phyloP scores from a whole-genome alignment of 2,329 filamentous ascomycete genomes.

The Claviceps quebecensis region DNA sequence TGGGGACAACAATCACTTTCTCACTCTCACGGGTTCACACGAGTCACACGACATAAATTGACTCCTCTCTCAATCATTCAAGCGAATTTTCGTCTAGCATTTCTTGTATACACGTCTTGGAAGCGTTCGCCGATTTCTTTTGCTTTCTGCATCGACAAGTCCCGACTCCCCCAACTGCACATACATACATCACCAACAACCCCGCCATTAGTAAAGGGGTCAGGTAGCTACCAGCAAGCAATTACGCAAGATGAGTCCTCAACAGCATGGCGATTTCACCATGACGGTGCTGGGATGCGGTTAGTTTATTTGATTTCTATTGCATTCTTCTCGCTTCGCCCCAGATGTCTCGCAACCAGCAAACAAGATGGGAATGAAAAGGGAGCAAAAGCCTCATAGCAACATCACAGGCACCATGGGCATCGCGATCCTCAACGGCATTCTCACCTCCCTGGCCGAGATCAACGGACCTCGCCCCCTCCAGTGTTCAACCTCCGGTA shows the following conservation, averaged over 20 bases:
- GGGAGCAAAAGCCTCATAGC: neutral
- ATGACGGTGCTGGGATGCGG: conserved; percentile 73
- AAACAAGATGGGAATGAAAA: neutral
- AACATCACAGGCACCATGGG: conserved; percentile 58
- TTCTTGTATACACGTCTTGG: neutral
- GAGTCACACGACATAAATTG: neutral
- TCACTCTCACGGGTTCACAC: neutral
- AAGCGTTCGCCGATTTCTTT: neutral
- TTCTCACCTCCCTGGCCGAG: conserved; percentile 54
- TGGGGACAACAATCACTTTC: neutral
- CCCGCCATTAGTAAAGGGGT: neutral
- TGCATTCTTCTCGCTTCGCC: neutral
- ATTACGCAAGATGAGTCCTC: conserved; percentile 4
- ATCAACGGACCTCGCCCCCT: conserved; percentile 32
- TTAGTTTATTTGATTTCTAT: conserved; percentile 25
- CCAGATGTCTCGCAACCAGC: neutral
- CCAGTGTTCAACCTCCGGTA: conserved; percentile 27
- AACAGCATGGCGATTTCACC: conserved; percentile 42
- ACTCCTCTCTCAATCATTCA: neutral
- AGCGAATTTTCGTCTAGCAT: neutral
- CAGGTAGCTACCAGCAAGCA: neutral
- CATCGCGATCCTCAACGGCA: conserved; percentile 68
- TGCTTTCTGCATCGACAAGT: neutral
- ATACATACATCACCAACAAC: neutral
- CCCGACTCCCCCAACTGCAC: neutral